Percentiles rank a stretch among this genome's conserved stretches.
These are phyloP conservation scores for Clavariopsis aquatica DNA, from an alignment of 495 filamentous ascomycete species.

Conservation along the genomic window DNA sequence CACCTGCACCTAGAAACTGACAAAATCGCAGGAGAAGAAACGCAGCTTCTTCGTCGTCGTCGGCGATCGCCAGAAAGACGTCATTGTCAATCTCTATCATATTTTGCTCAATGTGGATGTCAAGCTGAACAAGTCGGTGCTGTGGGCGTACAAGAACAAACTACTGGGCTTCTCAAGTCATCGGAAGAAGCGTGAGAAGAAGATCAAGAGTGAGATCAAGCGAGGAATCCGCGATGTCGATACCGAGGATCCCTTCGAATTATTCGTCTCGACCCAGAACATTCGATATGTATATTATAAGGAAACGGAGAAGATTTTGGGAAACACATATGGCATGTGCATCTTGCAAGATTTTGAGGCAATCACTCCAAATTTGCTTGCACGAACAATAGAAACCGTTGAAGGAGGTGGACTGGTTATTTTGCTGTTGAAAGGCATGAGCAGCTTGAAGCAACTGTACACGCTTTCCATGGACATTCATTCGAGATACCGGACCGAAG, in stretches of 20 bases:
- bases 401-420: constrained; percentile 94
- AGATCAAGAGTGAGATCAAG: constrained; percentile 98
- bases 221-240: constrained; percentile 93
- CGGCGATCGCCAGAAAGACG: constrained; percentile 94
- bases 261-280: constrained; percentile 94
- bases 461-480: constrained; percentile 98
- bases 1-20: neutral
- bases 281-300: constrained; percentile 99
- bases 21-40: constrained; percentile 71
- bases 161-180: constrained; percentile 91
- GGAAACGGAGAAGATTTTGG: constrained; percentile 98
- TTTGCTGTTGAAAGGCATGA: constrained; percentile 93
- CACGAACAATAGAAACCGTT: constrained; percentile 94
- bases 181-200: constrained; percentile 94
- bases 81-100: constrained; percentile 92
- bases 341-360: constrained; percentile 98
- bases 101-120: constrained; percentile 88
- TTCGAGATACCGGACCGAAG: constrained; percentile 93
- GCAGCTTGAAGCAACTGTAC: constrained; percentile 93
- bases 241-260: constrained; percentile 93
- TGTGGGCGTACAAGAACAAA: constrained; percentile 99
- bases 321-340: constrained; percentile 98
- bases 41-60: constrained; percentile 97
- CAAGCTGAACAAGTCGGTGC: constrained; percentile 92
- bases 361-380: constrained; percentile 92